Conservation (phyloP, 2,329 filamentous ascomycete genomes). For the Ophiosphaerella narmari region DNA sequence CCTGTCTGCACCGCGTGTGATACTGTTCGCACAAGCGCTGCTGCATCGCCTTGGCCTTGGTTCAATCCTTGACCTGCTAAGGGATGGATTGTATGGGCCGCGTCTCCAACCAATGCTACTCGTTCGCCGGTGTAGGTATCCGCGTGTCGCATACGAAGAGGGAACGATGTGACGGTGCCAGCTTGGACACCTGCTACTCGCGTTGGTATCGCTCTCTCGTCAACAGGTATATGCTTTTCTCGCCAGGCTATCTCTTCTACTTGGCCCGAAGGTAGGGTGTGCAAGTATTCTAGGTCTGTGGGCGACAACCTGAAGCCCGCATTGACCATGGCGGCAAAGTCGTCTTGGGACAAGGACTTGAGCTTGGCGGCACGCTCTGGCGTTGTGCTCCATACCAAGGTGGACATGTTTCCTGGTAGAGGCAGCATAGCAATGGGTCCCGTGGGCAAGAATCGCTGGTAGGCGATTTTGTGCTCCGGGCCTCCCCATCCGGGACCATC, state of each 20-base stretch:
- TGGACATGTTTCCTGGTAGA: slow-evolving; percentile 79
- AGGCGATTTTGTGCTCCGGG: slow-evolving; percentile 70
- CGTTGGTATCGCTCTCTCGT: slow-evolving; percentile 62
- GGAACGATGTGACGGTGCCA: slow-evolving; percentile 84
- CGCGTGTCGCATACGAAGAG: slow-evolving; percentile 88
- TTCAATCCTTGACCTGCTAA: slow-evolving; percentile 95
- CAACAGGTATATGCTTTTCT: slow-evolving; percentile 67
- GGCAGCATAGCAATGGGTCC: slow-evolving; percentile 92
- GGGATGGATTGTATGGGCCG: slow-evolving; percentile 92
- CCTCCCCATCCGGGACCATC: slow-evolving; percentile 55
- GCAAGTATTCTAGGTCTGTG: slow-evolving; percentile 82
- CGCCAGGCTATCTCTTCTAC: slow-evolving; percentile 85
- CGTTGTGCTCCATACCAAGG: slow-evolving; percentile 93
- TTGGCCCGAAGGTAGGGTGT: slow-evolving; percentile 60
- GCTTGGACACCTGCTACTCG: slow-evolving; percentile 72
- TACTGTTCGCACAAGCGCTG: slow-evolving; percentile 75
- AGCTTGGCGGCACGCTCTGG: slow-evolving; percentile 77
- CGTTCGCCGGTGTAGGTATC: slow-evolving; percentile 89
- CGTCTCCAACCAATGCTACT: slow-evolving; percentile 90
- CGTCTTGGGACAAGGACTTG: slow-evolving; percentile 71
- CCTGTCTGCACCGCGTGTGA: slow-evolving; percentile 78
- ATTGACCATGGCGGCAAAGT: slow-evolving; percentile 89
- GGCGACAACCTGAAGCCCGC: slow-evolving; percentile 84
- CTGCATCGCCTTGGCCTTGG: slow-evolving; percentile 86
- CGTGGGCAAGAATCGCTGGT: slow-evolving; percentile 91